These are phyloP conservation scores for Pinus taeda DNA, from an alignment of 75 land plant species.

Conservation along the genomic window DNA sequence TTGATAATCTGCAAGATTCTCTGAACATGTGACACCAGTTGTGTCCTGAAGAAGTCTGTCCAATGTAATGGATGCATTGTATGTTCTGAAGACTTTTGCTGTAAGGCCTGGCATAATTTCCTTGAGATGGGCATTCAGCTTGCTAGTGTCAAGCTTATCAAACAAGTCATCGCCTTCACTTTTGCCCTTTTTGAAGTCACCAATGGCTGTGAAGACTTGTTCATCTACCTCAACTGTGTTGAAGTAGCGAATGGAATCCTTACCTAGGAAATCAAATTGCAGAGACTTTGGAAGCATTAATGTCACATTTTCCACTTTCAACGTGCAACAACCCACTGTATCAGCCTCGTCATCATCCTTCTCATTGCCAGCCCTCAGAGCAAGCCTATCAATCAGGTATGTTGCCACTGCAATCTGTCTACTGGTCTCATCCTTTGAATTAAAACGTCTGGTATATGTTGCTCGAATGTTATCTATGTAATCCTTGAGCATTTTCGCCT, in stretches of 20 bases:
- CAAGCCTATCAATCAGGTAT: slow-evolving; percentile 90
- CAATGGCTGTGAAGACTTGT: slow-evolving; percentile 77
- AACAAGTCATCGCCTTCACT: slow-evolving; percentile 67
- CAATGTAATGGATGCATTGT: slow-evolving; percentile 97
- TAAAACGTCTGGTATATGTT: slow-evolving; percentile 75
- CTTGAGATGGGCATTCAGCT: slow-evolving; percentile 89
- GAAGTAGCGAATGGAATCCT: slow-evolving; percentile 89
- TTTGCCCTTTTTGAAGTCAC: slow-evolving; percentile 71
- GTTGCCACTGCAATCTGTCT: slow-evolving; percentile 94
- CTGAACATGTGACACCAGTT: slow-evolving; percentile 41
- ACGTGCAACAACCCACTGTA: slow-evolving; percentile 97
- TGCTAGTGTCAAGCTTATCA: slow-evolving; percentile 86
- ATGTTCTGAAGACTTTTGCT: slow-evolving; percentile 96
- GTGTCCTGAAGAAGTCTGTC: slow-evolving; percentile 56
- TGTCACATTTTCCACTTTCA: slow-evolving; percentile 92
- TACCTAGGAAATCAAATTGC: slow-evolving; percentile 97
- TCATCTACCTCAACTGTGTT: slow-evolving; percentile 83
- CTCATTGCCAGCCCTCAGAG: slow-evolving; percentile 98
- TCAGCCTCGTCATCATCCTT: slow-evolving; percentile 99
- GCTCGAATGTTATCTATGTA: slow-evolving; percentile 72
- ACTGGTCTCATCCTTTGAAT: slow-evolving; percentile 50
- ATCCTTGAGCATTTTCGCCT: slow-evolving; percentile 77
- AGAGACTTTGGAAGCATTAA: slow-evolving; percentile 48
- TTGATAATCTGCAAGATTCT: slow-evolving; percentile 71
- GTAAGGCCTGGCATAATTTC: slow-evolving; percentile 91